Evolutionary conservation across 306 rosid genomes (phyloP).

Genomic region (Lotus japonicus): DNA sequence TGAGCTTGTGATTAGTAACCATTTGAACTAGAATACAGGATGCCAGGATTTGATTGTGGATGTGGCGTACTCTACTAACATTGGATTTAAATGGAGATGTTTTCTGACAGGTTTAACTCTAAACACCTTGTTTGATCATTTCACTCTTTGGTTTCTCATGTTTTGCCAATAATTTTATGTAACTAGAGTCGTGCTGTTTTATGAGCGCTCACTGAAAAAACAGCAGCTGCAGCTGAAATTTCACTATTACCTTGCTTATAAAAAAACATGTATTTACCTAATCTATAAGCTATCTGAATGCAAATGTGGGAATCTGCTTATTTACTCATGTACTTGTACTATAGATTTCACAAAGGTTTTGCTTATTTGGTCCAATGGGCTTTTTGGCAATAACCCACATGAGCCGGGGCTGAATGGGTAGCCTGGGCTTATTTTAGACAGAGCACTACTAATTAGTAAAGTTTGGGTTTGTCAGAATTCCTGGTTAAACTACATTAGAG

Average conservation of each 20-base stretch:
- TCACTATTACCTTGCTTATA: too few relatives aligned
- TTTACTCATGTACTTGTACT: not conserved
- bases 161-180: too few relatives aligned
- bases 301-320: not conserved
- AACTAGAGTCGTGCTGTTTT: not conserved
- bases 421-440: too few relatives aligned
- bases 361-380: too few relatives aligned
- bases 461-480: not conserved
- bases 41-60: constrained; percentile 9
- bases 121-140: not conserved
- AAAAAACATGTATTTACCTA: not conserved
- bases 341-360: not conserved
- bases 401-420: too few relatives aligned
- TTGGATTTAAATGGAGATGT: not conserved
- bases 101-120: not conserved
- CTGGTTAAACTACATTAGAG: not conserved
- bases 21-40: not conserved
- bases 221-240: not conserved
- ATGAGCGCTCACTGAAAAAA: not conserved
- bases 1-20: not conserved
- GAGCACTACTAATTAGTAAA: too few relatives aligned
- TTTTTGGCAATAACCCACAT: too few relatives aligned
- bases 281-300: not conserved
- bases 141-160: not conserved
- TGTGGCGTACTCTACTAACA: constrained; percentile 5